Base-by-base conservation (phyloP, 768 basidiomycete genomes). In the Calvatia gigantea region DNA sequence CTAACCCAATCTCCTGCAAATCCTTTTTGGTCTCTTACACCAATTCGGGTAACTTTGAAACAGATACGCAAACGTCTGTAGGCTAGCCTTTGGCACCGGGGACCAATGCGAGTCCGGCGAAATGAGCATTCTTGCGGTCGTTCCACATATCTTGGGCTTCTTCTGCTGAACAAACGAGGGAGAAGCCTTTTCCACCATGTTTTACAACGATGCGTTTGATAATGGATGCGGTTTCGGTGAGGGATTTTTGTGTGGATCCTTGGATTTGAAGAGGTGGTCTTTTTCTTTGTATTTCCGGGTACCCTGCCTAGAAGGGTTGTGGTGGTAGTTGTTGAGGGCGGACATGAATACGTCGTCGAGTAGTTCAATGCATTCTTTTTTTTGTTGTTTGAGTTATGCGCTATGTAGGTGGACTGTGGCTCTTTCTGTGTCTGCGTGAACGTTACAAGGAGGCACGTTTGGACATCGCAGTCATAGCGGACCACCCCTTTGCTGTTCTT, bases 191-290 rank as follows among this genome's bases (percentile, higher is more conserved):
- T 2, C 86, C 89, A 0, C 87, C 87, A 56, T 94, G 78, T 63
- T 79, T 81, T 65, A 76, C 73, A 8, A 81, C 76, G 29, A 91
- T 74, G 45, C 69, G 70, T 59, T 83, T 73, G 23, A 87, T 83
- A 15, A 85, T 74, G 6, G 73, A 70, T 0, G 85, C 81, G 0
- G 85, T 83, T 59, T 88, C 87, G 2, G 73, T 65, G 17, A 91
- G 69, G 2, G 84, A 78, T 1, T 76, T 70, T 1, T 74, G 71
- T 1, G 84, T 79, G 8, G 85, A 78, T 9, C 89, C 89, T 62
- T 91, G 89, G 67, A 96, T 84, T 67, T 94, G 73, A 92, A 91
- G 11, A 96, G 75, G 19, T 80, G 83, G 65, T 92, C 89, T 25
- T 72, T 73, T 51, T 79, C 82, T 0, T 81, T 80, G 70, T 84